Evolutionary conservation across 345 rosid species (phyloP).

Genomic region (Trapa bicornis): DNA sequence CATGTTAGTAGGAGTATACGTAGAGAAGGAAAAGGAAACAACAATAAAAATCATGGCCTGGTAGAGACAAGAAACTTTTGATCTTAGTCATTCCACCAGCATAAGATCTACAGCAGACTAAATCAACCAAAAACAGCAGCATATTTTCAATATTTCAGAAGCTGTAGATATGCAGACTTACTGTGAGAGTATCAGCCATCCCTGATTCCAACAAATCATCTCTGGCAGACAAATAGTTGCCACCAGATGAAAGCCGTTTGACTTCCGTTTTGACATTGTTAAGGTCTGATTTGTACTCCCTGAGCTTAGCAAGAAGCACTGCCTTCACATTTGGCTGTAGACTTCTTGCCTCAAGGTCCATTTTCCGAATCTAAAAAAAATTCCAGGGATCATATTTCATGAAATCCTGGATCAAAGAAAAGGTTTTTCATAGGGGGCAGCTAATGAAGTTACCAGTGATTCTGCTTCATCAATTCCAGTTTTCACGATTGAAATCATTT

Average conservation of each 20-base stretch:
- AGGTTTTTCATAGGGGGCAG: neutral
- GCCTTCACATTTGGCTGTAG: conserved; percentile 58
- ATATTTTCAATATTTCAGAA: neutral
- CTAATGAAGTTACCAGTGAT: conserved; percentile 37
- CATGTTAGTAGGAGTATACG: neutral
- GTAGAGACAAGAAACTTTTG: neutral
- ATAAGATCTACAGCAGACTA: neutral
- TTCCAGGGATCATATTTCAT: neutral
- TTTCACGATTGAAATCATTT: conserved; percentile 58
- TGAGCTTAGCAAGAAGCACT: conserved; percentile 56
- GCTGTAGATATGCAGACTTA: conserved; percentile 14
- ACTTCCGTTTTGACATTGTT: conserved; percentile 69
- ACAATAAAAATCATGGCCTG: neutral
- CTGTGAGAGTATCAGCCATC: conserved; percentile 55
- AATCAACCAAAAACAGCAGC: neutral
- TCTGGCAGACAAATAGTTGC: conserved; percentile 43
- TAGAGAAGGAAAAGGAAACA: neutral
- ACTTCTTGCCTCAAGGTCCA: conserved; percentile 86
- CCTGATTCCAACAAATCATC: conserved; percentile 69
- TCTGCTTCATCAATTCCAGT: conserved; percentile 67
- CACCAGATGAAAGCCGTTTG: conserved; percentile 47
- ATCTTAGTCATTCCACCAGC: neutral
- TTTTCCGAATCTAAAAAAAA: conserved; percentile 37
- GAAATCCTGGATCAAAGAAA: neutral
- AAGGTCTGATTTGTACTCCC: conserved; percentile 80